Evolutionary conservation across 75 land plant genomes (phyloP), one percentile per base, ranked within the genome.

Genomic region (Pinus tabuliformis): DNA sequence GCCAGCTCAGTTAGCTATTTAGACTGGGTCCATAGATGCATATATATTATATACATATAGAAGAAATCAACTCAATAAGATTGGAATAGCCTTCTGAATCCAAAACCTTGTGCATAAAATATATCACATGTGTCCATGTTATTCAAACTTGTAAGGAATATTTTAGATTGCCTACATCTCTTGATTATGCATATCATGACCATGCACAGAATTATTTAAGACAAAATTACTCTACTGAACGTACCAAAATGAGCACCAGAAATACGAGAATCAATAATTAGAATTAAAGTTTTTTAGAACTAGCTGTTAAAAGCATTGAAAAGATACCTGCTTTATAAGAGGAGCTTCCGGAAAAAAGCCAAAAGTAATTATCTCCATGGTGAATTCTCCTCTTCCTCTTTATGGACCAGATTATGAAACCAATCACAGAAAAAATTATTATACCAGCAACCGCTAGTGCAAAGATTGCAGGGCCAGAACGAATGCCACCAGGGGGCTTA

Each of bases 371-470:
- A 7, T 68, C 72, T 42, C 72, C 72, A 20, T 68, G 72, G 49
- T 68, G 72, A 68, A 68, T 45, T 66, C 45, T 66, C 49, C 72
- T 68, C 72, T 45, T 68, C 72, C 9, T 68, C 72, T 39, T 39
- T 68, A n/a, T 20, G 42, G 17, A 20, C 72, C 72, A 68, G 42
- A 68, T 1, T 39, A 68, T 20, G 36, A 68, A 68, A 17, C 72
- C 49, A 68, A 68, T 45, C 11, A 42, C 72, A n/a, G 72, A 18
- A 42, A 68, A 12, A 68, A 68, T n/a, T 42, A 68, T 42, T 39
- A 68, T 16, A 42, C 54, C 72, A 68, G 22, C 52, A 42, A 39
- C 72, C n/a, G 36, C 26, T 68, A 42, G 8, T 37, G 13, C 49
- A 18, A 68, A 20, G 36, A 20, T 68, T 42, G 1, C 42, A 8